phyloP scores from a whole-genome alignment of 805 yeast genomes.

The Candida xyloterini region DNA sequence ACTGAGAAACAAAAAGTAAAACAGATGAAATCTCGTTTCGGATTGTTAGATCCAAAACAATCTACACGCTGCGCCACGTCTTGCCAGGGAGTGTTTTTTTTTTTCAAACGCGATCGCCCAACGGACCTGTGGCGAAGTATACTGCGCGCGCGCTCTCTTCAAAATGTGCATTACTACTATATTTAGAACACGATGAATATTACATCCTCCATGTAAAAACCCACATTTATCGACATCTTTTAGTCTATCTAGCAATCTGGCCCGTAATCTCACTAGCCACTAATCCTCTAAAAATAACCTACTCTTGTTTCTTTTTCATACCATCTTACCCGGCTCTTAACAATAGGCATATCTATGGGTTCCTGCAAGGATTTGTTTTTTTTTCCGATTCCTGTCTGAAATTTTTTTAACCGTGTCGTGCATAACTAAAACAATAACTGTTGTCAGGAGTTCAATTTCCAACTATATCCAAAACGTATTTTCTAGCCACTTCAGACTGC shows the following conservation, averaged over 20 bases:
- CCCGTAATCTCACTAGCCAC: too few species aligned
- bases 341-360: constrained; percentile 3
- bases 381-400: constrained; percentile 1
- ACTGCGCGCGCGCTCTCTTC: not conserved
- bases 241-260: too few species aligned
- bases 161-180: not conserved
- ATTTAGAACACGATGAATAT: not conserved
- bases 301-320: not conserved
- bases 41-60: constrained; percentile 8
- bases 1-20: constrained; percentile 9
- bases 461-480: constrained; percentile 6
- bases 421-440: constrained; percentile 1
- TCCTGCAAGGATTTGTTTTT: constrained; percentile 1
- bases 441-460: not conserved
- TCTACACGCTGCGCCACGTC: constrained; percentile 8
- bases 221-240: too few species aligned
- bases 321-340: not conserved
- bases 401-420: constrained; percentile 6
- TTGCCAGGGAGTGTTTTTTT: not conserved
- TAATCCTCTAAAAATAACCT: not conserved
- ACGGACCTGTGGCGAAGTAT: constrained; percentile 1
- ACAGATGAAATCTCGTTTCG: constrained; percentile 4
- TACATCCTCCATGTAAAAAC: not conserved
- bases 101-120: constrained; percentile 4
- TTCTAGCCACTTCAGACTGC: constrained; percentile 10